A percentile compares a stretch with the other conserved stretches of the same genome.
Evolutionary conservation across 169 alveolate genomes (phyloP).

Genomic region (Besnoitia besnoiti): DNA sequence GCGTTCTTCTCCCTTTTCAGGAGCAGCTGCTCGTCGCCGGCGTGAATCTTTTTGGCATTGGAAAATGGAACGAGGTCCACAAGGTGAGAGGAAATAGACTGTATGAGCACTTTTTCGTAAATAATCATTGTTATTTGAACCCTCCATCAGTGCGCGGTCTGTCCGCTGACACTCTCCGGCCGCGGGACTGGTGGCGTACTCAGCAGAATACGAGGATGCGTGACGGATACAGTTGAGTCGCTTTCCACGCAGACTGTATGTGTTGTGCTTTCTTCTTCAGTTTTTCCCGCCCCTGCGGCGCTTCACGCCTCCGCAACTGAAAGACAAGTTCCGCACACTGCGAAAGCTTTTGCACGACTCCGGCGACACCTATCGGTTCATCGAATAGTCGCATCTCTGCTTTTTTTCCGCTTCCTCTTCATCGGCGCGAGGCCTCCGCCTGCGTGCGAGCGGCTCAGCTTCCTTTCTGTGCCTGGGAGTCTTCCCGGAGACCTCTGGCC

Average conservation of each 20-base stretch:
- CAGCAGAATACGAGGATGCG: no score
- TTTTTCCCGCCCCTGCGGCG: constrained; percentile 4
- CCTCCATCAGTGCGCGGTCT: no score
- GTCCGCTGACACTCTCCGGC: no score
- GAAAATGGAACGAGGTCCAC: neutral
- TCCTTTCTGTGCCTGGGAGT: no score
- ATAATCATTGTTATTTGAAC: no score
- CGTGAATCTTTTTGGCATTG: constrained; percentile 16
- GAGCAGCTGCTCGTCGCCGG: constrained; percentile 42
- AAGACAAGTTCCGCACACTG: constrained; percentile 9
- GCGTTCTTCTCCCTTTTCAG: neutral
- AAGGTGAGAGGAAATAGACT: neutral
- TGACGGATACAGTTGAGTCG: no score
- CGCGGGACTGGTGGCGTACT: no score
- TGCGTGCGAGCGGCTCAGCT: no score
- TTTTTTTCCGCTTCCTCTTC: neutral
- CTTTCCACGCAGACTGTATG: no score
- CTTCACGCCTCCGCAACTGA: neutral
- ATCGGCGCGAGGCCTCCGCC: no score
- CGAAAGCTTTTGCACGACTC: neutral
- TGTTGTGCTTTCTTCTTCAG: neutral
- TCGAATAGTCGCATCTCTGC: neutral
- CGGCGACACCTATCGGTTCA: neutral
- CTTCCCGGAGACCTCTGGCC: no score
- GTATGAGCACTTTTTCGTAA: no score